Conservation (phyloP, 768 basidiomycete genomes). For the Tricholoma saponaceum region DNA sequence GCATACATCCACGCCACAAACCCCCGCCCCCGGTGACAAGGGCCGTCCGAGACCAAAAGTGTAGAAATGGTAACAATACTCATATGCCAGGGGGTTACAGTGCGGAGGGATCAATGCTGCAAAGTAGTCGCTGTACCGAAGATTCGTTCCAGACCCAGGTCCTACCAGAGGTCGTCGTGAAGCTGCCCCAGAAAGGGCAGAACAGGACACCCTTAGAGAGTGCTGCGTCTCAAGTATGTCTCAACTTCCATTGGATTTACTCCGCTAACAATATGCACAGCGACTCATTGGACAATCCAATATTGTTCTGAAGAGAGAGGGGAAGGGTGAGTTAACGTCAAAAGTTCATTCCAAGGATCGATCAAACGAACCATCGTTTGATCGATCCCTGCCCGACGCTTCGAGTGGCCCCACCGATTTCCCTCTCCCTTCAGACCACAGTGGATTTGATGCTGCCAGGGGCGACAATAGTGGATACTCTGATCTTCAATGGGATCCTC, state of each 20-base stretch:
- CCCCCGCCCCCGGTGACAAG: neutral
- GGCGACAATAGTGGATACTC: neutral
- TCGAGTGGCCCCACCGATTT: neutral
- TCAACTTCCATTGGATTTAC: neutral
- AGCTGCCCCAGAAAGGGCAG: neutral
- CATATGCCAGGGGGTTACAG: neutral
- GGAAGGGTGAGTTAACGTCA: neutral
- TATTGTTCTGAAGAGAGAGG: neutral
- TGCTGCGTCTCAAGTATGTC: neutral
- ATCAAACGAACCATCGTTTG: neutral
- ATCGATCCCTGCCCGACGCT: neutral
- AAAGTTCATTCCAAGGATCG: neutral
- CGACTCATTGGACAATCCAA: neutral
- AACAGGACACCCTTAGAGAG: neutral
- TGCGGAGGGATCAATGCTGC: neutral
- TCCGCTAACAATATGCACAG: neutral
- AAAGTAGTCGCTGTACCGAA: neutral
- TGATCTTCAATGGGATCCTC: slow-evolving; percentile 3
- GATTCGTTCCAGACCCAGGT: neutral
- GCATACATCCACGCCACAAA: slow-evolving; percentile 9
- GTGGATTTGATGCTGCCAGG: neutral
- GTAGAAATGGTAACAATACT: neutral
- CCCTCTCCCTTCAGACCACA: neutral
- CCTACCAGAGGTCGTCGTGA: neutral
- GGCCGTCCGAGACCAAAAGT: neutral